phyloP scores from a whole-genome alignment of 805 yeast species.

The Candida golubevii region DNA sequence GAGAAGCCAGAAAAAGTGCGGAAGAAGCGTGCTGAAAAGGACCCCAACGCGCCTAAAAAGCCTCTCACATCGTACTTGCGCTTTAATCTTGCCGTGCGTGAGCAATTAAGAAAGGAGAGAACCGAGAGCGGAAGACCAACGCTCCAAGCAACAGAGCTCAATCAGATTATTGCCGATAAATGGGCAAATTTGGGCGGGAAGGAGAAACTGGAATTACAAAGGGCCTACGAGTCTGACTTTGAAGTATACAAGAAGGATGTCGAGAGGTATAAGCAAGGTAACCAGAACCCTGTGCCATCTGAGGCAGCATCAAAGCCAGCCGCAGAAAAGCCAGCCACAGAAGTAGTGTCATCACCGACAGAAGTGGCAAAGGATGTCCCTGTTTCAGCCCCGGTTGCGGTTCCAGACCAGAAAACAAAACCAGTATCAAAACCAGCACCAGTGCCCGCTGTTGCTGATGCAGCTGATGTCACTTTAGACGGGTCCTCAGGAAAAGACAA shows the following conservation, averaged over 20 bases:
- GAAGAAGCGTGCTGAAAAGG: slow-evolving; percentile 51
- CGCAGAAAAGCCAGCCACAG: background rate
- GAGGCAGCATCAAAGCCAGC: background rate
- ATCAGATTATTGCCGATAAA: slow-evolving; percentile 69
- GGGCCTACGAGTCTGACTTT: slow-evolving; percentile 47
- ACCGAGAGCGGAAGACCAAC: slow-evolving; percentile 52
- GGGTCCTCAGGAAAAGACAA: background rate
- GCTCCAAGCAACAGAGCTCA: slow-evolving; percentile 70
- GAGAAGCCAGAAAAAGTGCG: slow-evolving; percentile 25
- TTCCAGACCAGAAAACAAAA: no score
- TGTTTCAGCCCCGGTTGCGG: no score
- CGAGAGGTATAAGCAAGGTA: slow-evolving; percentile 31
- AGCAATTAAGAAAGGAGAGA: slow-evolving; percentile 66
- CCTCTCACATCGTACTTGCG: slow-evolving; percentile 84
- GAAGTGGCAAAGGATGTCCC: no score
- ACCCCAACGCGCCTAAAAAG: slow-evolving; percentile 94
- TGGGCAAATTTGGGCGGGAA: slow-evolving; percentile 73
- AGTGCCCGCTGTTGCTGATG: background rate
- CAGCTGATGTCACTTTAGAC: no score
- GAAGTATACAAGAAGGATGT: slow-evolving; percentile 29
- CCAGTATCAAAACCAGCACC: background rate
- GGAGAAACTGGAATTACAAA: slow-evolving; percentile 70
- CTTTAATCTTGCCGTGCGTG: slow-evolving; percentile 71
- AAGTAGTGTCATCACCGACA: background rate
- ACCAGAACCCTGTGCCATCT: slow-evolving; percentile 5